Conservation (phyloP, 2,329 filamentous ascomycete genomes). For the Botrytis paeoniae region DNA sequence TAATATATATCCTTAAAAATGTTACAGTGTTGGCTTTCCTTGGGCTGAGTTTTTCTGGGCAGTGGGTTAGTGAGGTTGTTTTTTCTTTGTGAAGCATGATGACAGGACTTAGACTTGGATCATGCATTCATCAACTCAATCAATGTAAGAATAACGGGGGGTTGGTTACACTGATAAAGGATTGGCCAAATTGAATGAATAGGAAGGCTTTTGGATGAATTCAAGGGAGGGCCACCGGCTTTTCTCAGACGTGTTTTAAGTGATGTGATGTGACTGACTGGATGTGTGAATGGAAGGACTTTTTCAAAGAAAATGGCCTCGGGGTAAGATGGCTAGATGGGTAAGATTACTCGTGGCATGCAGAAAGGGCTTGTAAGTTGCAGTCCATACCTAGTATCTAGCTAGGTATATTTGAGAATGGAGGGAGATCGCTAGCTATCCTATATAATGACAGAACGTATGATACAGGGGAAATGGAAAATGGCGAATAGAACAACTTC, state of each 20-base stretch:
- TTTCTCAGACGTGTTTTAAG: background rate
- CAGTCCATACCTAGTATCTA: background rate
- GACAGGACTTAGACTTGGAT: slow-evolving; percentile 16
- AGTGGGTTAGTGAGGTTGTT: background rate
- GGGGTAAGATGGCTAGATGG: background rate
- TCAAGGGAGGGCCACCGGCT: background rate
- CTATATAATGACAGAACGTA: background rate
- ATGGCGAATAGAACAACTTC: background rate
- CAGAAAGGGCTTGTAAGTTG: background rate
- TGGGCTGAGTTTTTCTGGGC: background rate
- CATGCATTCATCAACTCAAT: background rate
- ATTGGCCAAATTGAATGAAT: slow-evolving; percentile 2
- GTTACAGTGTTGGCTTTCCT: background rate
- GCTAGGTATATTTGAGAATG: background rate
- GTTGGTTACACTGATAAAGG: slow-evolving; percentile 12
- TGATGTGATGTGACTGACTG: background rate
- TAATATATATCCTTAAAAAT: background rate
- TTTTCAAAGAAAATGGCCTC: background rate
- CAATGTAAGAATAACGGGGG: background rate
- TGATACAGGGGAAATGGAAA: background rate
- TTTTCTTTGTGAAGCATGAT: slow-evolving; percentile 9
- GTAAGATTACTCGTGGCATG: slow-evolving; percentile 9
- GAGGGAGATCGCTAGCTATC: background rate
- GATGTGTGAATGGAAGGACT: background rate
- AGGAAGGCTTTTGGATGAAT: background rate